Evolutionary conservation across 495 filamentous ascomycete species (phyloP), one percentile per base, ranked within the genome.

Genomic region (Penicillium daleae): DNA sequence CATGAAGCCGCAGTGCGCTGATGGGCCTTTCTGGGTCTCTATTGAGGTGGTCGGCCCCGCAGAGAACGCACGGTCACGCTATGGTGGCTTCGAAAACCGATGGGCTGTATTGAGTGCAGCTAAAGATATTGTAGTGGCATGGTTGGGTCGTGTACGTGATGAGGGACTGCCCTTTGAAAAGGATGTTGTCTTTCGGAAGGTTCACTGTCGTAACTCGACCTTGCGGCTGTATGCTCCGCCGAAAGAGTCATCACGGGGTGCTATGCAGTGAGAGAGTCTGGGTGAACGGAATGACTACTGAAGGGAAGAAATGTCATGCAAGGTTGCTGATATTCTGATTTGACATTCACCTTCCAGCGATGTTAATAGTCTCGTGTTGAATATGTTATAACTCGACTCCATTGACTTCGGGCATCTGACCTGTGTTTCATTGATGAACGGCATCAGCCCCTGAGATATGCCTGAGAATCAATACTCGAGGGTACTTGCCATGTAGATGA

Each of bases 101-200:
- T 29, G 15, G 31, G 51, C 51, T 31, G 29, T 54, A 12, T 21
- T 29, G 13, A 29, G 29, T 2, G 51, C 51, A 3, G 51, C 51
- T 10, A 29, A 54, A n/a, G 27, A 35, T 32, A 35, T 54, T 33
- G 31, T 54, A 6, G 19, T 32, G 10, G 15, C 17, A 5, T 54
- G 51, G 51, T 9, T 54, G 19, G 27, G 31, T 17, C 31, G 19
- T 24, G 31, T 54, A 9, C 29, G 8, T 33, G 27, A 12, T 1
- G 15, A 54, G 17, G 51, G 51, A 21, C n/a, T 54, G 27, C 51
- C 51, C 12, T 54, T 35, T 24, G n/a, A 54, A 13, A 26, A 35
- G 27, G 19, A 21, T 13, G 21, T 33, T 19, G 31, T 54, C 6
- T 54, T 54, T 33, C 51, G 51, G 4, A 35, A 22, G 9, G 29